Base-by-base conservation (phyloP, 257 asterid species). In the Paraleonurus japonicus region DNA sequence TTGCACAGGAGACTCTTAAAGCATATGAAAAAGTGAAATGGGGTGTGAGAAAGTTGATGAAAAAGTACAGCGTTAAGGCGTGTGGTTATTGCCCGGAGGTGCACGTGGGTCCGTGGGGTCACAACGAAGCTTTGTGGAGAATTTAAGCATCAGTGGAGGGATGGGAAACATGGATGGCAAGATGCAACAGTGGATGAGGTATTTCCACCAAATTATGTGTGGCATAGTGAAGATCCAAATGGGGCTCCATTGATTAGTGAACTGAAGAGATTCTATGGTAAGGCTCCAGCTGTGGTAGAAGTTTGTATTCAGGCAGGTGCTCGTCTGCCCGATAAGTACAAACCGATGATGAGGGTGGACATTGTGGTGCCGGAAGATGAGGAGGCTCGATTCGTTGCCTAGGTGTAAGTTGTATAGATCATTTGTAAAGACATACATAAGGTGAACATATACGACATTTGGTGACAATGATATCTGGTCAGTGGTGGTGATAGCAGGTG, bases 81-180 rank as follows among this genome's bases (percentile, higher is more conserved):
- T 94, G 99, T 58, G 99, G 99, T 0, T 94, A 94, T 79, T 94
- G 99, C 82, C 76, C 96, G 0, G 99, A 94, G 84, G 92, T 94
- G 65, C 97, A 94, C 27, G 96, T 91, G 50, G 99, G 99, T 15
- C 96, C 99, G 0, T 91, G 96, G 88, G 99, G 99, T 41, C 99
- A 94, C 81, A 86, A 89, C 87, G 4, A 91, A 89, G 86, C 96
- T 91, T 47, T 91, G 99, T 3, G 97, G 97, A 1, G 97, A 85
- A 70, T 91, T 91, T 59, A 94, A 94, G 88, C 97, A 94, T 79
- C 97, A 91, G 7, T 91, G 96, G 99, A 87, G 97, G 63, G 97
- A 91, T 37, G 99, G 96, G 69, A 91, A 91, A 75, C 97, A 94
- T 67, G 99, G 97, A 7, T 94, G 97, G 99, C 99, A 91, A 77